Conservation (phyloP, 331 rosid species). For the Quercus phellos region DNA sequence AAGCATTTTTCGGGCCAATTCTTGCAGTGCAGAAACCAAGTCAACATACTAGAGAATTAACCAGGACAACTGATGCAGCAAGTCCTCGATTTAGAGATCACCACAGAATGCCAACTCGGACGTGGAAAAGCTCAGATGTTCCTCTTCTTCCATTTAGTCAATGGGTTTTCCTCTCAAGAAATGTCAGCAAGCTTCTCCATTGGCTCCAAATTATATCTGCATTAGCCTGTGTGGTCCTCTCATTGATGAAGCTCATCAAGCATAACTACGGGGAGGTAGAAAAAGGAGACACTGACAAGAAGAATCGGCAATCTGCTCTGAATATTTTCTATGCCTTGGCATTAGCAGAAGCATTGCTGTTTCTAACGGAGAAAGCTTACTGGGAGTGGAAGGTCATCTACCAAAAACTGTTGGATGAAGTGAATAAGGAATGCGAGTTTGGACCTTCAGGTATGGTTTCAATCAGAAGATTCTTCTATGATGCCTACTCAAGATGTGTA, state of each 20-base stretch:
- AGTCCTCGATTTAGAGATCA: conserved; percentile 15
- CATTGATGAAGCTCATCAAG: conserved; percentile 51
- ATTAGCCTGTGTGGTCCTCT: conserved; percentile 73
- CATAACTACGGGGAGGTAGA: conserved; percentile 65
- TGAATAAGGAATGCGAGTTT: conserved; percentile 63
- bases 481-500: conserved; percentile 85
- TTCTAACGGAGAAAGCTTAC: conserved; percentile 70
- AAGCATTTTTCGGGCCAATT: conserved; percentile 43
- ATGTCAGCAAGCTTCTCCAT: conserved; percentile 75
- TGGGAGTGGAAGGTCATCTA: conserved; percentile 76
- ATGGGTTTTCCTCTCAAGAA: conserved; percentile 61
- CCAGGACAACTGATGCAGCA: conserved; percentile 14
- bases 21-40: conserved; percentile 14
- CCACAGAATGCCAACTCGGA: conserved; percentile 47
- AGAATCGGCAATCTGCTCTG: conserved; percentile 67
- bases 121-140: conserved; percentile 74
- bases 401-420: conserved; percentile 62
- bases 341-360: conserved; percentile 80
- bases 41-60: conserved; percentile 24
- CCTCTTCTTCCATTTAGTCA: conserved; percentile 70
- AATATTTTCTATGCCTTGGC: conserved; percentile 72
- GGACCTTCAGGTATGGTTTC: conserved; percentile 67
- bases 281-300: conserved; percentile 81
- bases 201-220: conserved; percentile 98
- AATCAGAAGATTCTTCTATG: conserved; percentile 77